phyloP scores from a whole-genome alignment of 371 early-diverging fungal genomes.

The Rhizomucor pusillus region DNA sequence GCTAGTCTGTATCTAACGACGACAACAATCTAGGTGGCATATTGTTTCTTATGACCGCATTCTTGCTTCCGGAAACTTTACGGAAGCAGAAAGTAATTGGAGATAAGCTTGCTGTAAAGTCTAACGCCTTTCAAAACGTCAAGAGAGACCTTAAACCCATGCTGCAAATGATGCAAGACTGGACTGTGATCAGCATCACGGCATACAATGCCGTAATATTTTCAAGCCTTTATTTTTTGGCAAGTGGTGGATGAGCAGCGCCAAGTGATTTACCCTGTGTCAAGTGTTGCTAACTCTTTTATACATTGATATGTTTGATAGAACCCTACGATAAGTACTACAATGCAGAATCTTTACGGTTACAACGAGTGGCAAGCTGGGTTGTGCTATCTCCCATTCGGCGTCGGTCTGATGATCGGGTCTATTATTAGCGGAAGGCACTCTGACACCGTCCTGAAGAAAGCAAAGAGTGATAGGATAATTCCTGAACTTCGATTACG shows the following conservation, averaged over 20 bases:
- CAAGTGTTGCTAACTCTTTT: neutral
- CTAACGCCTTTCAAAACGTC: neutral
- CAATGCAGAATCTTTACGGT: conserved; percentile 27
- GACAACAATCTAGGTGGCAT: conserved; percentile 21
- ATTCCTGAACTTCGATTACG: conserved; percentile 38
- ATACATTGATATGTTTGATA: conserved; percentile 7
- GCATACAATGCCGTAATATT: conserved; percentile 23
- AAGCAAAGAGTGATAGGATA: conserved; percentile 1
- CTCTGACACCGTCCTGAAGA: conserved; percentile 38
- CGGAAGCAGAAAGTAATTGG: conserved; percentile 4
- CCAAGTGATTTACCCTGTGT: neutral
- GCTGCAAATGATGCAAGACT: conserved; percentile 22
- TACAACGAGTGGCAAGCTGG: conserved; percentile 37
- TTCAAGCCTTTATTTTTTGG: conserved; percentile 25
- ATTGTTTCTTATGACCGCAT: conserved; percentile 8
- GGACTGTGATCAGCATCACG: conserved; percentile 24
- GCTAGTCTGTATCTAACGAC: neutral
- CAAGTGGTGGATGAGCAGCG: too few relatives aligned
- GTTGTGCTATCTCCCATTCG: conserved; percentile 42
- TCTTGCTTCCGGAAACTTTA: conserved; percentile 28
- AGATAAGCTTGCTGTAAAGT: neutral
- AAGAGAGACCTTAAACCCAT: conserved; percentile 11
- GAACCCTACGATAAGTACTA: conserved; percentile 37
- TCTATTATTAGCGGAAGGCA: conserved; percentile 47
- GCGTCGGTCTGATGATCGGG: conserved; percentile 44